Evolutionary conservation across 495 filamentous ascomycete species (phyloP).

Genomic region (Tuber brumale): DNA sequence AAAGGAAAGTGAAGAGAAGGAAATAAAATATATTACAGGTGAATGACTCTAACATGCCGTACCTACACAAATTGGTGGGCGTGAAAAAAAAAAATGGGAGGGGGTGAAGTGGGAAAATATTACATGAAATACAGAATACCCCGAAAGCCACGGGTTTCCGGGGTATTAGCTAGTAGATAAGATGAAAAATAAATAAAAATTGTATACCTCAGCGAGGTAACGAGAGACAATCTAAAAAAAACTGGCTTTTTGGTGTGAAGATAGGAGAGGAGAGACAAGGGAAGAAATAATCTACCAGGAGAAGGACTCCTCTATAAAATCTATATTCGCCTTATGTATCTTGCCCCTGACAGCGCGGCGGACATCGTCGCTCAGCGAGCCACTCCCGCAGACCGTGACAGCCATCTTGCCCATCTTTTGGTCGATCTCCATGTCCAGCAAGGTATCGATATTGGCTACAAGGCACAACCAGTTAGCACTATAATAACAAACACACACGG

Average conservation of each 20-base stretch:
- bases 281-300: constrained; percentile 55
- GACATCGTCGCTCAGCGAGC: constrained; percentile 83
- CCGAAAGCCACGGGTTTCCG: background rate
- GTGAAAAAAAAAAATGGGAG: background rate
- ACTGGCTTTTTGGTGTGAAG: constrained; percentile 31
- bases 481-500: constrained; percentile 33
- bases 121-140: background rate
- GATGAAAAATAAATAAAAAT: background rate
- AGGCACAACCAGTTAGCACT: constrained; percentile 10
- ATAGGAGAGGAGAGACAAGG: background rate
- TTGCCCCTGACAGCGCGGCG: constrained; percentile 60
- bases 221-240: background rate
- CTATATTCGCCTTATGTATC: constrained; percentile 61
- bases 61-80: background rate
- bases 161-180: background rate
- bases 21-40: background rate
- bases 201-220: background rate
- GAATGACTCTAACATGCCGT: background rate
- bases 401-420: constrained; percentile 71
- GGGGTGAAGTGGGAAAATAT: background rate
- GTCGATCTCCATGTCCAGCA: constrained; percentile 73
- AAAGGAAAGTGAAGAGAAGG: background rate
- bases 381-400: constrained; percentile 84
- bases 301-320: constrained; percentile 94
- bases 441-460: constrained; percentile 53